A percentile compares a stretch with the other conserved stretches of the same genome.
phyloP scores from a whole-genome alignment of 345 rosid genomes.

The Heritiera fomes region DNA sequence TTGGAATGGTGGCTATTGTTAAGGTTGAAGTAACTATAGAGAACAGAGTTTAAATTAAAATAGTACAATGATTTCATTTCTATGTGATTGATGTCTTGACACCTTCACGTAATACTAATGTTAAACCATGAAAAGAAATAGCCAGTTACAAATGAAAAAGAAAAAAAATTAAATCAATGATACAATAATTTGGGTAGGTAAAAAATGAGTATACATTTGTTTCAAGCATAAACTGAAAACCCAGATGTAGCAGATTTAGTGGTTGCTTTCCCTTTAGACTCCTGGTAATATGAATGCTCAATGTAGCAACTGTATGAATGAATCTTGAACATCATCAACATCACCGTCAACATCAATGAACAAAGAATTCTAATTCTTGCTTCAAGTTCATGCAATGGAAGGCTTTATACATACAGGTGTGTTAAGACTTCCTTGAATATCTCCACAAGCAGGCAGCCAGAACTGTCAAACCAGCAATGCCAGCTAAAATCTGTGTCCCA shows the following conservation, averaged over 20 bases:
- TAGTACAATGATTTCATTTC: not conserved
- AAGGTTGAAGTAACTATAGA: not conserved
- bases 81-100: no score
- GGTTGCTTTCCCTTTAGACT: not conserved
- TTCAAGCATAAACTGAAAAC: not conserved
- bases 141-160: no score
- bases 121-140: no score
- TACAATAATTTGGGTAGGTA: not conserved
- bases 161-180: no score
- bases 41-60: not conserved
- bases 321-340: no score
- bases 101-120: no score
- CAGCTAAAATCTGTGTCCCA: slow-evolving; percentile 57
- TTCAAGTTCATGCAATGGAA: not conserved
- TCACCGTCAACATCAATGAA: not conserved
- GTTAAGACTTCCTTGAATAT: slow-evolving; percentile 50
- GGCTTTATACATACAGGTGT: not conserved
- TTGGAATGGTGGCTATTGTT: not conserved
- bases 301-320: not conserved
- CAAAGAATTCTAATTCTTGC: not conserved
- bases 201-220: not conserved
- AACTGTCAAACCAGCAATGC: slow-evolving; percentile 55
- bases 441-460: slow-evolving; percentile 67
- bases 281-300: no score
- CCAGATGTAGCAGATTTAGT: not conserved